phyloP scores from a whole-genome alignment of 169 alveolate genomes.

The Cryptosporidium felis region DNA sequence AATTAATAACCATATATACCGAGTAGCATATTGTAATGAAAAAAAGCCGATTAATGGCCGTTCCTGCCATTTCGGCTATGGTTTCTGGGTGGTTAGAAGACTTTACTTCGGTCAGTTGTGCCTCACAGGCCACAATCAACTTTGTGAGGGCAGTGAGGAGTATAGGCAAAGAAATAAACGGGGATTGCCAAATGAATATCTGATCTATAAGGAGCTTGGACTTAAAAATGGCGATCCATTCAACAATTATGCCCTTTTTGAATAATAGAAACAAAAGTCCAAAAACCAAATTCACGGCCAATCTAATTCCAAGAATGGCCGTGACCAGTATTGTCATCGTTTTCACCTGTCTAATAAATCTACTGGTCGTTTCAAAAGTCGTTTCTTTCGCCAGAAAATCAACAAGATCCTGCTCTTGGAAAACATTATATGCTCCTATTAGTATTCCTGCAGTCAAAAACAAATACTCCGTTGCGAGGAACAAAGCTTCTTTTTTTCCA shows the following conservation, averaged over 20 bases:
- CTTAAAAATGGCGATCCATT: slow-evolving; percentile 10
- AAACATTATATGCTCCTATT: slow-evolving; percentile 10
- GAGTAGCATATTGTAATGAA: background rate
- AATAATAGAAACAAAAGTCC: background rate
- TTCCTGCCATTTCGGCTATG: background rate
- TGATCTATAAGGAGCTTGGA: slow-evolving; percentile 37
- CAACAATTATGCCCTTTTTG: background rate
- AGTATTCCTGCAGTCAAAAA: background rate
- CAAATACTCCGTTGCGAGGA: background rate
- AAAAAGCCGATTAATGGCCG: background rate
- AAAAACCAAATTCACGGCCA: background rate
- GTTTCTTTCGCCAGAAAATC: background rate
- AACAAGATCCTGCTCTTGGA: background rate
- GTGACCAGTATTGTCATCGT: slow-evolving; percentile 3
- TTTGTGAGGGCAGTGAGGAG: background rate
- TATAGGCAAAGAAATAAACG: slow-evolving; percentile 20
- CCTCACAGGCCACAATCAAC: background rate
- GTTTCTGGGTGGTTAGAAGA: background rate
- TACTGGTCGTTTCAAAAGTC: background rate
- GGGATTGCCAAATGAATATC: slow-evolving; percentile 18
- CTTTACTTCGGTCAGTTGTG: background rate
- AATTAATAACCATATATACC: background rate
- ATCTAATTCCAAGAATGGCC: background rate
- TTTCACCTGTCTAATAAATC: background rate
- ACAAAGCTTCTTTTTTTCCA: background rate